Evolutionary conservation across 2,329 filamentous ascomycete genomes (phyloP).

Genomic region (Trichoderma arundinaceum): DNA sequence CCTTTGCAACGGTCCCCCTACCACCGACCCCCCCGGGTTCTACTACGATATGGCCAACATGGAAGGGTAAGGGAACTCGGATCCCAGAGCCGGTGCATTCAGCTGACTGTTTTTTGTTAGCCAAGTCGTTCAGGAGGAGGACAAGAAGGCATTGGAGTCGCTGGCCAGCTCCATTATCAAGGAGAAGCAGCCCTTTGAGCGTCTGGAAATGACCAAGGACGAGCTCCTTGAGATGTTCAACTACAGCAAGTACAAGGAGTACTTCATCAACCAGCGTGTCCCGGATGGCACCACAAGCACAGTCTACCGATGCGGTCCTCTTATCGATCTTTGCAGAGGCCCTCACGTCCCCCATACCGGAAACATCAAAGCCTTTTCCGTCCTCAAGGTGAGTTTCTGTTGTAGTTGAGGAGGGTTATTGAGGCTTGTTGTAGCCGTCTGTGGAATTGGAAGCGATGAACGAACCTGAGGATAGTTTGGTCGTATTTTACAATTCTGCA

Average conservation of each 20-base stretch:
- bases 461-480: background rate
- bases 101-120: conserved; percentile 55
- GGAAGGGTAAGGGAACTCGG: conserved; percentile 42
- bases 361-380: conserved; percentile 91
- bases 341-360: conserved; percentile 92
- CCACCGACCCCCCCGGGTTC: conserved; percentile 77
- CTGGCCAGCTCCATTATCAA: conserved; percentile 86
- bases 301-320: conserved; percentile 89
- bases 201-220: conserved; percentile 86
- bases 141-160: conserved; percentile 85
- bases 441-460: background rate
- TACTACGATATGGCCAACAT: conserved; percentile 91
- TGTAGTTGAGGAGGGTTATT: too few relatives aligned
- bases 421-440: background rate
- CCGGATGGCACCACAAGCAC: conserved; percentile 88
- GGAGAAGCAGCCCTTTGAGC: conserved; percentile 94
- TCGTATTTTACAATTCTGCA: background rate
- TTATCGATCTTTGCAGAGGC: conserved; percentile 94
- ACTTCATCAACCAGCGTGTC: conserved; percentile 78
- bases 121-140: conserved; percentile 72
- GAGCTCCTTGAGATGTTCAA: conserved; percentile 93
- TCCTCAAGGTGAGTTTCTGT: conserved; percentile 68
- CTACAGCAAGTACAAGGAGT: conserved; percentile 98
- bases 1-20: conserved; percentile 91
- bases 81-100: background rate